Conservation (phyloP, 257 asterid genomes). For the Ajuga chamaepitys region DNA sequence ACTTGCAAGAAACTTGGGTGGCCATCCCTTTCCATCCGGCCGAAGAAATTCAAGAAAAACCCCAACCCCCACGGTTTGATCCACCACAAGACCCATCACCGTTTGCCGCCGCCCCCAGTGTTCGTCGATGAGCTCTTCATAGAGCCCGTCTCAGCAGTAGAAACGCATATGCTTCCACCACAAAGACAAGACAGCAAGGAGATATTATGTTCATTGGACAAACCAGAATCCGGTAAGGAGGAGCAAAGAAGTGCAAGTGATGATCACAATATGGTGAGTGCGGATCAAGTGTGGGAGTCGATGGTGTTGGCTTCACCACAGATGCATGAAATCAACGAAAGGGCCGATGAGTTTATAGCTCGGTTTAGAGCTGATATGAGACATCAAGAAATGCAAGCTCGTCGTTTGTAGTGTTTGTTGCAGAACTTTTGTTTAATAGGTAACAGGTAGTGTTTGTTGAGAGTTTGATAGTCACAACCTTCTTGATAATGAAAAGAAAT, state of each 20-base stretch:
- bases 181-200: background rate
- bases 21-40: conserved; percentile 32
- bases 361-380: conserved; percentile 60
- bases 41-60: conserved; percentile 39
- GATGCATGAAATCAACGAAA: conserved; percentile 54
- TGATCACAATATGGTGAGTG: conserved; percentile 9
- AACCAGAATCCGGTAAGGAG: background rate
- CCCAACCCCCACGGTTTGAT: conserved; percentile 2
- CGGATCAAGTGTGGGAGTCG: conserved; percentile 92
- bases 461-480: too few species aligned
- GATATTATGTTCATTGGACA: conserved; percentile 2
- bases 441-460: too few species aligned
- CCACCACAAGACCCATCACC: background rate
- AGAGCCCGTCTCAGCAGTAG: conserved; percentile 19
- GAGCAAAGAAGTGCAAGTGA: background rate
- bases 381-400: conserved; percentile 28
- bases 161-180: conserved; percentile 3
- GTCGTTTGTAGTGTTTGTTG: conserved; percentile 17
- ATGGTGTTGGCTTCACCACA: conserved; percentile 60
- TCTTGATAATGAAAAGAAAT: background rate
- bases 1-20: conserved; percentile 21
- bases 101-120: conserved; percentile 32
- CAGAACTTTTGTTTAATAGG: too few species aligned
- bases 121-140: conserved; percentile 56
- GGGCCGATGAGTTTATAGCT: conserved; percentile 82